These are phyloP conservation scores for Saccharum hybrid DNA, from an alignment of 202 grass and related monocot species.

Conservation along the genomic window DNA sequence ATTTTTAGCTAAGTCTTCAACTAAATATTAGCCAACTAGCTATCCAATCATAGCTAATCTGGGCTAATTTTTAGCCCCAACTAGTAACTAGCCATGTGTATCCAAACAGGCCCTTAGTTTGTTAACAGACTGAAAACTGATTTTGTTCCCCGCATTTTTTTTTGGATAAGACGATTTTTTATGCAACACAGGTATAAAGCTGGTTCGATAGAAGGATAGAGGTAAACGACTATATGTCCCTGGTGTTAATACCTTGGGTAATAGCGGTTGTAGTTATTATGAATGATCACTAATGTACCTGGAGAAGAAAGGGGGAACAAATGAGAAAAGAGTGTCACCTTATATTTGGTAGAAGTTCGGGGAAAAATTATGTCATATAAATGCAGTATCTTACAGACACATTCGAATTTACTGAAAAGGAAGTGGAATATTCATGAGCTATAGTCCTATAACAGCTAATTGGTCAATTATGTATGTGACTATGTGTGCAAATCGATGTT, in stretches of 20 bases:
- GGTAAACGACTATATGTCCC: neutral
- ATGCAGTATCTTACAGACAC: neutral
- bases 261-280: neutral
- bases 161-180: neutral
- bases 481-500: neutral
- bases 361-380: neutral
- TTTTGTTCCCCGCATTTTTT: neutral
- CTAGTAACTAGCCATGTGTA: no score
- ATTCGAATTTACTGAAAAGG: slow-evolving; percentile 3
- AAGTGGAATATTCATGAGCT: neutral
- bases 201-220: neutral
- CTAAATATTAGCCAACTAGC: no score
- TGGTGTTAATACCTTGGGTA: neutral
- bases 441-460: neutral
- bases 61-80: no score
- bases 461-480: neutral
- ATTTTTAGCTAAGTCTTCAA: no score
- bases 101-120: neutral
- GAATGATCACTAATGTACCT: neutral
- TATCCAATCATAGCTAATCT: no score
- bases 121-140: neutral
- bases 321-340: neutral
- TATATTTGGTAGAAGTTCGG: neutral
- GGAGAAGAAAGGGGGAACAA: neutral
- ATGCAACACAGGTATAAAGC: neutral